These are phyloP conservation scores for Neonectria faginata DNA, from an alignment of 2,329 filamentous ascomycete species.

Conservation along the genomic window DNA sequence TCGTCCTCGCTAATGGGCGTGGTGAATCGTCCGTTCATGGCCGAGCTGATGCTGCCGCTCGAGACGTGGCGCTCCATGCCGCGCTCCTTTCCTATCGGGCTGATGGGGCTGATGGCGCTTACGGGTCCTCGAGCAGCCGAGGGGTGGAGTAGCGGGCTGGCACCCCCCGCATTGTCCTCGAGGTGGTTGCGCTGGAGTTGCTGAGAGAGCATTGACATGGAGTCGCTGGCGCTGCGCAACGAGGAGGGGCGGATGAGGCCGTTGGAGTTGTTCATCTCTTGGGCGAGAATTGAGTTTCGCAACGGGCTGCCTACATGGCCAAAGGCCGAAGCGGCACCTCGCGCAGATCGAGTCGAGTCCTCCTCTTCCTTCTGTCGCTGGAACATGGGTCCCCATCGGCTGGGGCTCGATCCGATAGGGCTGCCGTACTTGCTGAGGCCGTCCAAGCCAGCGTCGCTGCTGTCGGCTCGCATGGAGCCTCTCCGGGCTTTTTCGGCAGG, in stretches of 20 bases:
- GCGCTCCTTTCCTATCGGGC: constrained; percentile 57
- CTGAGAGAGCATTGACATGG: constrained; percentile 70
- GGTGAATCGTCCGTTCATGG: constrained; percentile 67
- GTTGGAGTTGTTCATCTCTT: constrained; percentile 60
- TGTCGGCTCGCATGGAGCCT: constrained; percentile 69
- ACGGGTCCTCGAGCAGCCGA: constrained; percentile 55
- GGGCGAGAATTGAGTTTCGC: constrained; percentile 71
- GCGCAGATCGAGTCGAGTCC: constrained; percentile 54
- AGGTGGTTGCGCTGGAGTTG: constrained; percentile 72
- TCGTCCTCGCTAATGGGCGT: constrained; percentile 76
- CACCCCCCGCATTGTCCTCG: constrained; percentile 57
- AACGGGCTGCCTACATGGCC: constrained; percentile 75
- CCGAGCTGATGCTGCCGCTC: constrained; percentile 68
- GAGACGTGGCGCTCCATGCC: constrained; percentile 69
- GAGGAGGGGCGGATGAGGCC: constrained; percentile 55
- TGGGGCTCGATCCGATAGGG: constrained; percentile 69
- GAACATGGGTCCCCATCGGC: constrained; percentile 71
- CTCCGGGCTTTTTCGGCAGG: constrained; percentile 75
- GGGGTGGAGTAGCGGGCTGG: constrained; percentile 65
- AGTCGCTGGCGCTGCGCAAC: constrained; percentile 59
- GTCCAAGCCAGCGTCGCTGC: constrained; percentile 61
- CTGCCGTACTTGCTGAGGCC: constrained; percentile 70
- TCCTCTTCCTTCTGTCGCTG: constrained; percentile 71
- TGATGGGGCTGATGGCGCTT: constrained; percentile 53
- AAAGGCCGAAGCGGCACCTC: constrained; percentile 64